Percentiles rank a stretch among this genome's conserved stretches.
These are phyloP conservation scores for Microsporum ferrugineum DNA, from an alignment of 2,329 filamentous ascomycete species.

Conservation along the genomic window DNA sequence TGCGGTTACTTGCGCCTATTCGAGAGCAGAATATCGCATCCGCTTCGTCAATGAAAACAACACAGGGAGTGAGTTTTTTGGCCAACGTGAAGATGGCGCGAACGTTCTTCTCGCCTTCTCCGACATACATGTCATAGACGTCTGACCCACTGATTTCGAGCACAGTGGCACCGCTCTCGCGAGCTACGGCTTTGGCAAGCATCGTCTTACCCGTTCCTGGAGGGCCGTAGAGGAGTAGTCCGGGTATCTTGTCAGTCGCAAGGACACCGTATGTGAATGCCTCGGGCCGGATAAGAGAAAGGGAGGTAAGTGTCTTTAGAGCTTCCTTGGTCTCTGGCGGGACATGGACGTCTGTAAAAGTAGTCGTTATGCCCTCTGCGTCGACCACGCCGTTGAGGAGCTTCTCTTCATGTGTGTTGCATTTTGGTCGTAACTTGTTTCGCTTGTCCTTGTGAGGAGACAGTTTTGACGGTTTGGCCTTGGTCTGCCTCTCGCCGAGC, in stretches of 20 bases:
- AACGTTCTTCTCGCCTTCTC: constrained; percentile 92
- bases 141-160: constrained; percentile 82
- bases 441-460: constrained; percentile 34
- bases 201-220: constrained; percentile 57
- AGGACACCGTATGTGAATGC: constrained; percentile 95
- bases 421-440: constrained; percentile 43
- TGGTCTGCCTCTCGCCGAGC: constrained; percentile 24
- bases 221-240: constrained; percentile 76
- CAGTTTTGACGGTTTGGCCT: constrained; percentile 22
- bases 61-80: constrained; percentile 78
- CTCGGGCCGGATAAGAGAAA: constrained; percentile 77
- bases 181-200: constrained; percentile 53
- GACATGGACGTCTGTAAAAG: constrained; percentile 77
- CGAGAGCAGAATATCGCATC: constrained; percentile 82
- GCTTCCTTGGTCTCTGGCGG: constrained; percentile 73
- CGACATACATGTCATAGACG: constrained; percentile 93
- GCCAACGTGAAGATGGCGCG: constrained; percentile 83
- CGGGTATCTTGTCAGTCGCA: constrained; percentile 79
- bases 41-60: constrained; percentile 95
- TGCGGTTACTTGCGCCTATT: constrained; percentile 49
- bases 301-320: constrained; percentile 74
- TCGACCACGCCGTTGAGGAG: constrained; percentile 73
- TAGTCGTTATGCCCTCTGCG: constrained; percentile 68
- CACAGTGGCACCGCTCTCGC: constrained; percentile 54
- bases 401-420: constrained; percentile 69